Evolutionary conservation across 768 basidiomycete species (phyloP).

Genomic region (Tricholoma bakamatsutake): DNA sequence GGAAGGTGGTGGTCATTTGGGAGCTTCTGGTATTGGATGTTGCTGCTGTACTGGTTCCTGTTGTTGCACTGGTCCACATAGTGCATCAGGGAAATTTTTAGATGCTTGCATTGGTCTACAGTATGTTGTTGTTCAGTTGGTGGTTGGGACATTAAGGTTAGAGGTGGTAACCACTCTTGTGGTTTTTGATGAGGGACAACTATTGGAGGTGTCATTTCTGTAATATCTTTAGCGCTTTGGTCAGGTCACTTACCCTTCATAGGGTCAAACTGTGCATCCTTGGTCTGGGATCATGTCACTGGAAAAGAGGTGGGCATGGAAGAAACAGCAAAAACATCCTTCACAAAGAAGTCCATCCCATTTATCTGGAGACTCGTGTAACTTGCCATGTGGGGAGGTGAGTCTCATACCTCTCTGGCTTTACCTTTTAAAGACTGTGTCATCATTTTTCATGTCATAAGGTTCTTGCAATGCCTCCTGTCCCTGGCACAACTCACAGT

Average conservation of each 20-base stretch:
- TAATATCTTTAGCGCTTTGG: neutral
- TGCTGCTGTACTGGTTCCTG: too few species aligned
- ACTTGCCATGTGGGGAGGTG: slow-evolving; percentile 6
- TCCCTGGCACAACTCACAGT: neutral
- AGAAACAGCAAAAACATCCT: neutral
- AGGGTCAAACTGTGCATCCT: neutral
- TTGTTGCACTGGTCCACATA: too few species aligned
- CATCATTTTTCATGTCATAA: neutral
- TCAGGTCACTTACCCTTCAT: neutral
- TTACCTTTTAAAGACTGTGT: slow-evolving; percentile 3
- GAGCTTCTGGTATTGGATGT: too few species aligned
- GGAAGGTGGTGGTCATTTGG: too few species aligned
- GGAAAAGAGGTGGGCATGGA: neutral
- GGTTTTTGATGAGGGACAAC: too few species aligned
- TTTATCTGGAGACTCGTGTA: neutral
- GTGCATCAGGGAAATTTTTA: too few species aligned
- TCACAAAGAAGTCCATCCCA: neutral
- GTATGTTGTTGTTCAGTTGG: too few species aligned
- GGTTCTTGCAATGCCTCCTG: neutral
- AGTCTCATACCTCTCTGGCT: neutral
- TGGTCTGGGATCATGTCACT: neutral
- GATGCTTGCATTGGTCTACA: too few species aligned
- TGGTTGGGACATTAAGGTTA: too few species aligned
- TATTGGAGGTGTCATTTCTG: too few species aligned
- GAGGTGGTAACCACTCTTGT: too few species aligned